Evolutionary conservation across 169 alveolate genomes (phyloP).

Genomic region (Eimeria maxima): DNA sequence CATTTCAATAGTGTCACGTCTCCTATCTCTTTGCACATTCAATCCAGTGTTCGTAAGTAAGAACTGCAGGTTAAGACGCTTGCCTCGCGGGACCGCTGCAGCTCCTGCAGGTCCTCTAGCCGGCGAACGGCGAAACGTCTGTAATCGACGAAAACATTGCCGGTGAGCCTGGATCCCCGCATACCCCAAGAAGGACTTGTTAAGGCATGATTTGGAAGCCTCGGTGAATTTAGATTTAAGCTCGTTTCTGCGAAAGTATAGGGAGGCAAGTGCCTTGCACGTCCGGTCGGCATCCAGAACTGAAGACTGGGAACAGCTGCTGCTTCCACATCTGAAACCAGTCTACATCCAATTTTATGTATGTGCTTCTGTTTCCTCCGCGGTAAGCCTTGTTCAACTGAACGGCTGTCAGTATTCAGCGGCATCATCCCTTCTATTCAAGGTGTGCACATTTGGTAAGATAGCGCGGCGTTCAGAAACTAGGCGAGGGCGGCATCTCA

Average conservation of each 20-base stretch:
- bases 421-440: not conserved
- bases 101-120: slow-evolving; percentile 36
- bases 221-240: not conserved
- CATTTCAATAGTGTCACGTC: not conserved
- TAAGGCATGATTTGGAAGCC: not conserved
- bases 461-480: not conserved
- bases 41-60: not conserved
- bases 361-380: not conserved
- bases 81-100: slow-evolving; percentile 72
- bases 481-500: not conserved
- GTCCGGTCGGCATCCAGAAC: slow-evolving; percentile 33
- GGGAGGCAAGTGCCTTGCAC: not conserved
- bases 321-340: slow-evolving; percentile 60
- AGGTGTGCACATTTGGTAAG: not conserved
- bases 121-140: slow-evolving; percentile 57
- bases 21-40: not conserved
- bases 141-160: slow-evolving; percentile 67
- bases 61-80: not conserved
- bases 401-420: not conserved
- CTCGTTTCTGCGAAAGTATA: not conserved
- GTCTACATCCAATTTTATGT: not conserved
- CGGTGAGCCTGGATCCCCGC: slow-evolving; percentile 33
- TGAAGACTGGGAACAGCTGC: slow-evolving; percentile 62
- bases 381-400: not conserved
- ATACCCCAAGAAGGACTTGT: slow-evolving; percentile 2